Conservation (phyloP, 768 basidiomycete genomes). For the Mycena epipterygia region DNA sequence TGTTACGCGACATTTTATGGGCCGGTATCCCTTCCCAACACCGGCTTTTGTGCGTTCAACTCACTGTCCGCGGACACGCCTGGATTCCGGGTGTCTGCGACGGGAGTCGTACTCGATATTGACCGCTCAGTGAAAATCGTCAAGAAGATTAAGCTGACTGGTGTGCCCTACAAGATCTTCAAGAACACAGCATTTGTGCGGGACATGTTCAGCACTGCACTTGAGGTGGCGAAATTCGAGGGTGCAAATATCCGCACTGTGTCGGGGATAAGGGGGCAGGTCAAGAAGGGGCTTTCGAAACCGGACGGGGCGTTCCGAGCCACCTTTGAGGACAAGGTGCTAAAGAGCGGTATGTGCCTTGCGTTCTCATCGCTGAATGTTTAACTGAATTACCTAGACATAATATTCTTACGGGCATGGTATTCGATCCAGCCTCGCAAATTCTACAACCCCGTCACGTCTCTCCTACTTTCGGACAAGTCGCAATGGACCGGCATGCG, state of each 20-base stretch:
- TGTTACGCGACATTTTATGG: constrained; percentile 99
- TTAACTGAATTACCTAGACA: constrained; percentile 65
- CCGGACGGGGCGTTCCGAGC: constrained; percentile 97
- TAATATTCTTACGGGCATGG: constrained; percentile 97
- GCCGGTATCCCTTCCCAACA: constrained; percentile 92
- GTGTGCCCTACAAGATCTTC: constrained; percentile 96
- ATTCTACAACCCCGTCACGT: constrained; percentile 97
- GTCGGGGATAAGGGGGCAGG: constrained; percentile 94
- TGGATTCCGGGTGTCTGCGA: constrained; percentile 92
- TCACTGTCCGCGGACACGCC: constrained; percentile 73
- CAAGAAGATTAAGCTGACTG: constrained; percentile 98
- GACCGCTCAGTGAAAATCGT: constrained; percentile 95
- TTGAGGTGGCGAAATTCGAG: constrained; percentile 99
- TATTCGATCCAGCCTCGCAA: constrained; percentile 95
- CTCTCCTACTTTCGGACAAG: constrained; percentile 87
- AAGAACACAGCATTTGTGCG: constrained; percentile 99
- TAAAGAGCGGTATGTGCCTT: constrained; percentile 87
- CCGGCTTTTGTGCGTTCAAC: constrained; percentile 98
- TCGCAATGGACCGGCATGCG: constrained; percentile 94
- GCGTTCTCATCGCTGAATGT: neutral
- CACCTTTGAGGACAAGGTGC: constrained; percentile 97
- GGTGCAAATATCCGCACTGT: constrained; percentile 97
- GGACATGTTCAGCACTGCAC: constrained; percentile 94
- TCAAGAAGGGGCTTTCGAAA: constrained; percentile 96
- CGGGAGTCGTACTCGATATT: constrained; percentile 94